Evolutionary conservation across 129 eudicot genomes (phyloP).

Genomic region (Arctium lappa): DNA sequence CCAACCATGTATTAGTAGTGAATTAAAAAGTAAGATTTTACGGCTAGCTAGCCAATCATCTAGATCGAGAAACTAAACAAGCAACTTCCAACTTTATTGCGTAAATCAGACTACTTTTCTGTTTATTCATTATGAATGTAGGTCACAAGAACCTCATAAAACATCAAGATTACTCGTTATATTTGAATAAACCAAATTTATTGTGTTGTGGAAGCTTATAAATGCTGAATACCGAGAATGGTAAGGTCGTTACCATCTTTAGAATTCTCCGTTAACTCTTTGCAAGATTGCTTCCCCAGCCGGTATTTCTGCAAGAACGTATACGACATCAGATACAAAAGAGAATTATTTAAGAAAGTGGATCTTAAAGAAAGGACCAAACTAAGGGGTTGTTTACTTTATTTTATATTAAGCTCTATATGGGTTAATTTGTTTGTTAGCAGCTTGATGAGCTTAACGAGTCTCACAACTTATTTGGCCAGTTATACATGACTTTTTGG

Average conservation of each 20-base stretch:
- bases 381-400: too few species aligned
- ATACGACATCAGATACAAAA: background rate
- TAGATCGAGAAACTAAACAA: background rate
- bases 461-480: too few species aligned
- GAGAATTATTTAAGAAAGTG: background rate
- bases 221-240: background rate
- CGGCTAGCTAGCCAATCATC: background rate
- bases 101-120: too few species aligned
- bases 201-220: background rate
- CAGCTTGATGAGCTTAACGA: too few species aligned
- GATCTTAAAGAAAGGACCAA: background rate
- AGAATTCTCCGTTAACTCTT: slow-evolving; percentile 67
- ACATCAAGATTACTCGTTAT: background rate
- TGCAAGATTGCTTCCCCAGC: slow-evolving; percentile 80
- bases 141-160: background rate
- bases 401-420: too few species aligned
- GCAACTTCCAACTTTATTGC: background rate
- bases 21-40: background rate
- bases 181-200: background rate
- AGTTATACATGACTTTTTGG: too few species aligned
- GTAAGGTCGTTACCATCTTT: slow-evolving; percentile 64
- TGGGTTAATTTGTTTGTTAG: too few species aligned
- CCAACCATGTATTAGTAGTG: slow-evolving; percentile 9
- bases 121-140: background rate
- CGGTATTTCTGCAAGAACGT: slow-evolving; percentile 64